Evolutionary conservation across 2,329 filamentous ascomycete species (phyloP).

Genomic region (Coniella lustricola): DNA sequence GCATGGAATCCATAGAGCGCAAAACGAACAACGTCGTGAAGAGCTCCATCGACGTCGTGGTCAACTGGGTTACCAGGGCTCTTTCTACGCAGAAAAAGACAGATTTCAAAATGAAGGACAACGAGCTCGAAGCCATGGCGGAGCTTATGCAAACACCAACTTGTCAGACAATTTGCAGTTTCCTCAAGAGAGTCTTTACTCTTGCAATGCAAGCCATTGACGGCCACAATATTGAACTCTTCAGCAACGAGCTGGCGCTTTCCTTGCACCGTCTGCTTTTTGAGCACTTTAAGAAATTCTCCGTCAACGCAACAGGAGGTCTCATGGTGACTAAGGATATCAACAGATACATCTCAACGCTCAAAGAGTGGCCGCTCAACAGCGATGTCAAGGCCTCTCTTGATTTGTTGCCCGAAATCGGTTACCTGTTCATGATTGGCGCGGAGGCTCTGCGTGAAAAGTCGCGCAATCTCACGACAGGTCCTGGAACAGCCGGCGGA

Average conservation of each 20-base stretch:
- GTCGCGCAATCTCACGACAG: conserved; percentile 49
- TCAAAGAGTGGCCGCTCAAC: conserved; percentile 73
- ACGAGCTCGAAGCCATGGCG: conserved; percentile 52
- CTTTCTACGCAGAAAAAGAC: conserved; percentile 76
- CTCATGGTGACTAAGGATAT: conserved; percentile 96
- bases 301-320: conserved; percentile 85
- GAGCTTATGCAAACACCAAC: conserved; percentile 81
- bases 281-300: conserved; percentile 90
- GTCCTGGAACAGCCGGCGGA: conserved; percentile 30
- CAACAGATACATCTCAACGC: conserved; percentile 80
- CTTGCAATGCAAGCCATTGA: conserved; percentile 64
- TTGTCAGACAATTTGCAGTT: conserved; percentile 73
- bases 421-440: conserved; percentile 90
- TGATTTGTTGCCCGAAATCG: conserved; percentile 87
- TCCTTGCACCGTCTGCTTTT: conserved; percentile 73
- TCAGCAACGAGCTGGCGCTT: conserved; percentile 77
- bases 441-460: conserved; percentile 69
- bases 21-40: conserved; percentile 63
- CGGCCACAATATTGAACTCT: conserved; percentile 73
- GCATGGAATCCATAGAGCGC: conserved; percentile 72
- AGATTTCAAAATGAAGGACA: conserved; percentile 83
- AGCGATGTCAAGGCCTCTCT: conserved; percentile 63
- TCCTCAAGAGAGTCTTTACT: conserved; percentile 62
- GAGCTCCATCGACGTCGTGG: conserved; percentile 55
- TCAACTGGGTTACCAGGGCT: conserved; percentile 69